Evolutionary conservation across 129 eudicot genomes (phyloP).

Genomic region (Lonicera japonica): DNA sequence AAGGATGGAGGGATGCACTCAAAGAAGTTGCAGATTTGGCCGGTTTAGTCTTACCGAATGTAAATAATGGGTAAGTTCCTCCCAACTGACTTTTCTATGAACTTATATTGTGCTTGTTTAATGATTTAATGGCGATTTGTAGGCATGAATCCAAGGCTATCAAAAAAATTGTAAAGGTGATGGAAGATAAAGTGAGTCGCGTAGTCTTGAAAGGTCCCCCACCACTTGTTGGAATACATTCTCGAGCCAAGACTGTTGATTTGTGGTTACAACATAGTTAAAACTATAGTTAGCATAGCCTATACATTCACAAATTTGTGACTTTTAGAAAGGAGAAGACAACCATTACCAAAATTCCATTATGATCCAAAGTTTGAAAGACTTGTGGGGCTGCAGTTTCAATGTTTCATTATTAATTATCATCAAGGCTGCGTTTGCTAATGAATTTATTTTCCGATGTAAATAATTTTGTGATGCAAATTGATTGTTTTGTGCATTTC

Average conservation of each 20-base stretch:
- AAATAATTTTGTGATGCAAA: too few relatives aligned
- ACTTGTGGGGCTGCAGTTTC: too few relatives aligned
- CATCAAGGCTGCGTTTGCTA: too few relatives aligned
- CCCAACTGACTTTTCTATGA: neutral
- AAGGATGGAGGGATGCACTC: neutral
- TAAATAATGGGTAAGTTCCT: neutral
- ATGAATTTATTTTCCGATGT: too few relatives aligned
- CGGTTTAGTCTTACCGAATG: neutral
- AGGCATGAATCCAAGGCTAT: neutral
- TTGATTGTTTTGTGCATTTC: too few relatives aligned
- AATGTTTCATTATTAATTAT: too few relatives aligned
- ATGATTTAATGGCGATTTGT: too few relatives aligned
- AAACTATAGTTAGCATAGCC: neutral
- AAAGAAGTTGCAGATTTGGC: neutral
- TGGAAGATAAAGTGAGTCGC: neutral
- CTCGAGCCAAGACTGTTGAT: neutral
- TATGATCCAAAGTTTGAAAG: neutral
- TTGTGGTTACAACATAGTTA: neutral
- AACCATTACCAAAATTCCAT: neutral
- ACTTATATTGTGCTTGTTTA: neutral
- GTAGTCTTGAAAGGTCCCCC: neutral
- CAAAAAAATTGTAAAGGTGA: neutral
- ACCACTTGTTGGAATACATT: neutral
- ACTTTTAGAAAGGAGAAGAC: neutral
- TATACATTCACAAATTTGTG: too few relatives aligned